Percentiles rank a stretch among this genome's conserved stretches.
Conservation (phyloP, 306 rosid genomes). For the Heteromeles arbutifolia region DNA sequence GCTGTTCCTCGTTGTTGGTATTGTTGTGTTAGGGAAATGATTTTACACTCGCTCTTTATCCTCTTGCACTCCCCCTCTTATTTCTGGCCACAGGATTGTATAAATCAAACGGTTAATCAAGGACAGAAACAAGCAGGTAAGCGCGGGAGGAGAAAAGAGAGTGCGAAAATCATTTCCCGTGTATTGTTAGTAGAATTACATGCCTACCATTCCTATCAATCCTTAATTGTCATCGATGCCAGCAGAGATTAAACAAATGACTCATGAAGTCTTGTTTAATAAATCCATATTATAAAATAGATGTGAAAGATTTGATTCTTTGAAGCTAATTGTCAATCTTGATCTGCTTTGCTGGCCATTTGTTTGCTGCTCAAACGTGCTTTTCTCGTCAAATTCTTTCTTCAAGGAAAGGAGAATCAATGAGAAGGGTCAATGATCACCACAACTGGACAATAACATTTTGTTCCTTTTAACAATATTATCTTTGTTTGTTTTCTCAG, state of each 20-base stretch:
- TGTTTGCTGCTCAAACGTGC: neutral
- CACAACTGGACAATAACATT: neutral
- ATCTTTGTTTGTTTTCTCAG: neutral
- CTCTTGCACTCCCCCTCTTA: neutral
- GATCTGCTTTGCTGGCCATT: conserved; percentile 30
- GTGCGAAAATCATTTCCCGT: neutral
- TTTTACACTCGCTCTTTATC: neutral
- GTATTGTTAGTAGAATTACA: neutral
- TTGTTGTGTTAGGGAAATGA: neutral
- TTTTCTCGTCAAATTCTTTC: neutral
- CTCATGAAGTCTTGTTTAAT: neutral
- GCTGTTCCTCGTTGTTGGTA: neutral
- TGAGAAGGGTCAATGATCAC: neutral
- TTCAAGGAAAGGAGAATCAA: neutral
- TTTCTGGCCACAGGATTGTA: neutral
- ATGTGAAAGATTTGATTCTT: conserved; percentile 49
- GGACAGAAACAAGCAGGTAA: neutral
- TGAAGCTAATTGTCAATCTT: conserved; percentile 24
- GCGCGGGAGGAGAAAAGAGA: neutral
- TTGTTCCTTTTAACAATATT: neutral
- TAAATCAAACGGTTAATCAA: neutral
- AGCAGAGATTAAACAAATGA: neutral
- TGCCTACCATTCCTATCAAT: neutral
- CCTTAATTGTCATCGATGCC: conserved; percentile 14
- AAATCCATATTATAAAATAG: conserved; percentile 7